Evolutionary conservation across 1,284 basidiomycete species (phyloP), one percentile per base, ranked within the genome.

Genomic region (Pseudozyma sp.): DNA sequence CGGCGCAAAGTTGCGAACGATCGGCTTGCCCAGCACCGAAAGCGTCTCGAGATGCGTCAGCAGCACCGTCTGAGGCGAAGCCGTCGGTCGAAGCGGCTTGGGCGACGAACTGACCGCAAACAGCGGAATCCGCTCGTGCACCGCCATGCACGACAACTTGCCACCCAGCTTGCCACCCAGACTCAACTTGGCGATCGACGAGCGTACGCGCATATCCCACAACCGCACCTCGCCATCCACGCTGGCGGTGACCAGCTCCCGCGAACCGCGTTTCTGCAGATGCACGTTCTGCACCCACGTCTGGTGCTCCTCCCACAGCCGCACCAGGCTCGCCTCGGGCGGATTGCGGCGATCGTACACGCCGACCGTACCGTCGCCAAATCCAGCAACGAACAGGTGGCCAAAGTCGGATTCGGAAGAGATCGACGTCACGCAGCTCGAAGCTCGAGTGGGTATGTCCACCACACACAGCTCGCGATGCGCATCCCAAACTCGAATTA

Each of bases 401-500:
- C 91, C 89, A 0, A 91, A 89, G 37, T 91, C 89, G 30, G 89
- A 88, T 77, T 97, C 94, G 17, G 92, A 92, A 4, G 89, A 88
- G 39, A 99, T 89, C 0, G 92, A 88, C 0, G 97, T 98, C 5
- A 97, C 89, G 52, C 94, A 94, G 71, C 93, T 92, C 49, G 94
- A 92, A 0, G 93, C 91, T 68, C 94, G 90, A 0, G 97, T 99
- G 34, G 92, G 90, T 60, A 98, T 87, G 79, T 94, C 92, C 85
- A 92, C 86, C 37, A 92, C 87, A 79, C 92, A 91, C 24, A 90
- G 89, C 85, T 99, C 96, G 13, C 93, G 92, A 76, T 94, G 91
- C 11, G 94, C 95, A 84, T 99, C 96, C 97, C 97, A 99, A 1
- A 95, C 88, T 54, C 94, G 89, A 63, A 99, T 91, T 37, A 92